Evolutionary conservation across 768 basidiomycete species (phyloP).

Genomic region (Russula sp.): DNA sequence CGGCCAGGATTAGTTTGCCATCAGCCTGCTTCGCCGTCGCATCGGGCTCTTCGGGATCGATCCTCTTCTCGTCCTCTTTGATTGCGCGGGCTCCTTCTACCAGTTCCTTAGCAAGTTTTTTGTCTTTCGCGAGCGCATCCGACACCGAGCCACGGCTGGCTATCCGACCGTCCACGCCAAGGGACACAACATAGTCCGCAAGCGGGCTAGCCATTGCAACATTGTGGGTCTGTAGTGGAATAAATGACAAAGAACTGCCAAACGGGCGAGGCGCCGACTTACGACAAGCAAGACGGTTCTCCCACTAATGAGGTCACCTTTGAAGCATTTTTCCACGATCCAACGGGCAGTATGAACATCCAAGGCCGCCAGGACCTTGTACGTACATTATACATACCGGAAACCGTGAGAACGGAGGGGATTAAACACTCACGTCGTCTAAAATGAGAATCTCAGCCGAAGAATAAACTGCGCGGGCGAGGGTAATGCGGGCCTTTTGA

Average conservation of each 20-base stretch:
- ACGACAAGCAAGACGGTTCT: conserved; percentile 52
- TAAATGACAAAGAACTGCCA: neutral
- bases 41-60: conserved; percentile 25
- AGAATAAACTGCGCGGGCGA: conserved; percentile 56
- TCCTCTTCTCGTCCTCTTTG: conserved; percentile 27
- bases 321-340: conserved; percentile 47
- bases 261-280: conserved; percentile 20
- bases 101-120: conserved; percentile 30
- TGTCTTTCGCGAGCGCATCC: conserved; percentile 40
- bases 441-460: conserved; percentile 57
- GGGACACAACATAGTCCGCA: conserved; percentile 51
- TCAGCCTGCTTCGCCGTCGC: conserved; percentile 28
- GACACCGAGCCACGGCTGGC: conserved; percentile 44
- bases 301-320: conserved; percentile 41
- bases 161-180: conserved; percentile 50
- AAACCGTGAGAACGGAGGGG: neutral
- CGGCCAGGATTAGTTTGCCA: conserved; percentile 58
- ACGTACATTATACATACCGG: neutral
- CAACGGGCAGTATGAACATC: conserved; percentile 49
- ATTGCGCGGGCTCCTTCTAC: conserved; percentile 26
- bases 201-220: conserved; percentile 48
- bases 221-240: conserved; percentile 41
- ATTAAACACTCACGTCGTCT: conserved; percentile 51
- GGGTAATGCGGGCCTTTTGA: conserved; percentile 52
- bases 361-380: conserved; percentile 41